phyloP scores from a whole-genome alignment of 2,329 filamentous ascomycete genomes.

The Bipolaris sorokiniana region DNA sequence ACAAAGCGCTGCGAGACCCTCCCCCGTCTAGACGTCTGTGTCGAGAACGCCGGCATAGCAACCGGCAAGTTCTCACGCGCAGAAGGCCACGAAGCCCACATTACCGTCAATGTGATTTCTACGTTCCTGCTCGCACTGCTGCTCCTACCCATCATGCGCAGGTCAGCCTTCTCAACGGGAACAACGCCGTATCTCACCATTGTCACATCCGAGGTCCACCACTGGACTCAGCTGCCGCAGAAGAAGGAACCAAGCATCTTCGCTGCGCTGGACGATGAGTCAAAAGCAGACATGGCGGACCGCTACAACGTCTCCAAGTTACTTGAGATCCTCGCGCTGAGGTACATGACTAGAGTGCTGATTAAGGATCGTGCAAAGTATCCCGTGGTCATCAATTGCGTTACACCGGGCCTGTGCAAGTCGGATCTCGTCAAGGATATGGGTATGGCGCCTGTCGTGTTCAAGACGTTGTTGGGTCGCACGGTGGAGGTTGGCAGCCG shows the following conservation, averaged over 20 bases:
- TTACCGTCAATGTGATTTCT: conserved; percentile 46
- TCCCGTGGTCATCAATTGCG: conserved; percentile 31
- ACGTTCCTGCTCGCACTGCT: conserved; percentile 41
- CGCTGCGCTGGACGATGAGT: conserved; percentile 21
- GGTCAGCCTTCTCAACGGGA: conserved; percentile 7
- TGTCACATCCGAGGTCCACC: conserved; percentile 36
- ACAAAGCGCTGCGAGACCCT: conserved; percentile 26
- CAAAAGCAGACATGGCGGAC: conserved; percentile 14
- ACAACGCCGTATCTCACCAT: conserved; percentile 23
- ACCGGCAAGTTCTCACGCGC: conserved; percentile 27
- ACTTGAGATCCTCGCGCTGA: conserved; percentile 28
- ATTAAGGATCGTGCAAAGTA: conserved; percentile 12
- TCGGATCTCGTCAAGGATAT: conserved; percentile 15
- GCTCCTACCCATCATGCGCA: conserved; percentile 26
- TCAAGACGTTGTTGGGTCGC: conserved; percentile 33
- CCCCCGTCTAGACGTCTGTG: conserved; percentile 35
- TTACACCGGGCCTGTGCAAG: conserved; percentile 37
- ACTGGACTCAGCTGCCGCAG: conserved; percentile 28
- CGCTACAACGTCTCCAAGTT: conserved; percentile 33
- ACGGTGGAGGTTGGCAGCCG: conserved; percentile 48
- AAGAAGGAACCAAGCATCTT: conserved; percentile 25
- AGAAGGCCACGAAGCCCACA: conserved; percentile 30
- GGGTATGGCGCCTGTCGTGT: conserved; percentile 11
- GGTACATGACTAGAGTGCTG: conserved; percentile 20
- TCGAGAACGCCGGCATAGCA: conserved; percentile 46